Conservation (phyloP, 176 grass and related monocot species). For the Eremochloa ophiuroides region DNA sequence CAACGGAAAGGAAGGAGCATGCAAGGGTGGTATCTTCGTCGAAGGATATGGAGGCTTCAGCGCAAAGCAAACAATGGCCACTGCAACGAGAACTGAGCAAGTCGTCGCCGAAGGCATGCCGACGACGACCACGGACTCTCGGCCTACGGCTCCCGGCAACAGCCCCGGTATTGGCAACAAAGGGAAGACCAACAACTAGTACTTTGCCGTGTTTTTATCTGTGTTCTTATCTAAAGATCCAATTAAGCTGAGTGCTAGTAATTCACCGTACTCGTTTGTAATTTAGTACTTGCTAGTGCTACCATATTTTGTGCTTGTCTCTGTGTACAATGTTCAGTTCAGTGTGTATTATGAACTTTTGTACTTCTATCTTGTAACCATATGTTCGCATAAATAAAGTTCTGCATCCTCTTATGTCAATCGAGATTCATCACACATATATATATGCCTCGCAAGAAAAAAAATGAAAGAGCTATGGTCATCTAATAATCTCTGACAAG, state of each 20-base stretch:
- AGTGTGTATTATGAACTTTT: slow-evolving; percentile 1
- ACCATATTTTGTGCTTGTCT: background rate
- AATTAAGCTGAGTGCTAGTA: background rate
- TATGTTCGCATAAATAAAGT: slow-evolving; percentile 28
- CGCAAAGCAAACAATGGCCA: slow-evolving; percentile 11
- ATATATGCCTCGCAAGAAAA: background rate
- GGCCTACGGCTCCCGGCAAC: slow-evolving; percentile 36
- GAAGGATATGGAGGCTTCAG: background rate
- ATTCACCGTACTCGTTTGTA: background rate
- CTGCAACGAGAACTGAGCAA: background rate
- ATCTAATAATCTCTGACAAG: background rate
- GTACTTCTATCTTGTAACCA: slow-evolving; percentile 1
- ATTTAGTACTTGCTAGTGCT: slow-evolving; percentile 7
- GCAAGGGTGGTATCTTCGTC: background rate
- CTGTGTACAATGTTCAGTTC: background rate
- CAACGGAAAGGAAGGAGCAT: slow-evolving; percentile 9
- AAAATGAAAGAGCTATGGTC: background rate
- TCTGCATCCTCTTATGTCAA: background rate
- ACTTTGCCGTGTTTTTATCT: background rate
- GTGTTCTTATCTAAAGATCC: background rate
- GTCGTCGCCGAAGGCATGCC: slow-evolving; percentile 4
- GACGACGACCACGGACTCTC: slow-evolving; percentile 24
- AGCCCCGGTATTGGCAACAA: slow-evolving; percentile 52
- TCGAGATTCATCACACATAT: background rate
- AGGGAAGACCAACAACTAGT: slow-evolving; percentile 32